Conservation (phyloP, 2,329 filamentous ascomycete genomes). For the Mycosphaerelloides madeirae region DNA sequence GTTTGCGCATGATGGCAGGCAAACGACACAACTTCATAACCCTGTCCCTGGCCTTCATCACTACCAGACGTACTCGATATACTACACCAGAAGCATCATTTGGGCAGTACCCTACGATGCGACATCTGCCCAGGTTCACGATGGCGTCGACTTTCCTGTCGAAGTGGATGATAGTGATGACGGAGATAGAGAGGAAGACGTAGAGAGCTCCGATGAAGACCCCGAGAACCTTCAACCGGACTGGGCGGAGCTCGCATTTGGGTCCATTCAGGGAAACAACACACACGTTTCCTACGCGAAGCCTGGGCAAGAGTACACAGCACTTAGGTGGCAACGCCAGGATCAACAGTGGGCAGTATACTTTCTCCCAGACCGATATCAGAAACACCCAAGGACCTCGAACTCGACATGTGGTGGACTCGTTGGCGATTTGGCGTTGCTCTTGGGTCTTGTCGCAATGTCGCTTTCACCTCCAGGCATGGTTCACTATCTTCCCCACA, state of each 20-base stretch:
- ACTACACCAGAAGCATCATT: neutral
- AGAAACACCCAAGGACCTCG: neutral
- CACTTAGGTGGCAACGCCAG: neutral
- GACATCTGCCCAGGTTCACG: neutral
- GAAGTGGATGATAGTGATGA: neutral
- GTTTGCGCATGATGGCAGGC: too few relatives aligned
- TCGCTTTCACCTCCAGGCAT: neutral
- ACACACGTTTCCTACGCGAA: neutral
- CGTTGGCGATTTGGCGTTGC: neutral
- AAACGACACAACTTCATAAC: too few relatives aligned
- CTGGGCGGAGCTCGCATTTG: neutral
- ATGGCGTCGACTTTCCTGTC: neutral
- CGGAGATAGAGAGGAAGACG: neutral
- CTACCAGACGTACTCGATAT: neutral
- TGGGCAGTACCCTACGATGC: neutral
- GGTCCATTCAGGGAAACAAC: too few relatives aligned
- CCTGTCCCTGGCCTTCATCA: neutral
- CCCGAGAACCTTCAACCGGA: too few relatives aligned
- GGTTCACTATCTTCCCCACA: neutral
- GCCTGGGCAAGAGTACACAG: neutral
- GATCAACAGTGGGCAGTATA: neutral
- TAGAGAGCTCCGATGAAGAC: neutral
- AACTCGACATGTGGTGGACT: neutral
- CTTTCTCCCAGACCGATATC: conserved; percentile 1
- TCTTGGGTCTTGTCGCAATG: neutral